Evolutionary conservation across 306 rosid genomes (phyloP).

Genomic region (Sechiopsis laciniata): DNA sequence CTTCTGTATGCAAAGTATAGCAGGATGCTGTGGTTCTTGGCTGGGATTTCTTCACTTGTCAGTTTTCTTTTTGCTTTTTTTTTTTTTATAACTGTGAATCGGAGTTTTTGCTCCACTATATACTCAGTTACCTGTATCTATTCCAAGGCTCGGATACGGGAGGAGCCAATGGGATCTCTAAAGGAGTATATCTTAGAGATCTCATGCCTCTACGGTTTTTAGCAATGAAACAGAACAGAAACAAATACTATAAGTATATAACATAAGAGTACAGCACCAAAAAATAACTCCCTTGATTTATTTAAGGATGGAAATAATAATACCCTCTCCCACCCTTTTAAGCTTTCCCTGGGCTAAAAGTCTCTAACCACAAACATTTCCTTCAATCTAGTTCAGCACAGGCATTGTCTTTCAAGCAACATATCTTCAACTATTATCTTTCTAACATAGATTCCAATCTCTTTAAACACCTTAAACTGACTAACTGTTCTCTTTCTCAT

Average conservation of each 20-base stretch:
- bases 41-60: constrained; percentile 7
- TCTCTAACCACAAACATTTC: not conserved
- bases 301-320: too few relatives aligned
- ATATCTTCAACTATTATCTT: not conserved
- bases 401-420: not conserved
- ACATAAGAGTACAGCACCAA: too few relatives aligned
- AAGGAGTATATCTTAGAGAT: too few relatives aligned
- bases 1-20: not conserved
- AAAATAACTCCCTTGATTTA: not conserved
- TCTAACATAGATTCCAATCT: not conserved
- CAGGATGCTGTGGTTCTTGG: not conserved
- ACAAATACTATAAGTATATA: not conserved
- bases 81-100: too few relatives aligned
- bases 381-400: not conserved
- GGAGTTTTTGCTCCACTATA: not conserved
- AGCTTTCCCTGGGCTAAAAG: not conserved
- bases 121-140: too few relatives aligned
- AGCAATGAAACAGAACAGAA: not conserved
- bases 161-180: too few relatives aligned
- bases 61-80: too few relatives aligned
- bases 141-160: too few relatives aligned
- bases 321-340: not conserved
- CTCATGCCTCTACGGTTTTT: too few relatives aligned
- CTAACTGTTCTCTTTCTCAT: not conserved
- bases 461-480: not conserved